Evolutionary conservation across 2,329 filamentous ascomycete genomes (phyloP).

Genomic region (Hymenoscyphus occultus): DNA sequence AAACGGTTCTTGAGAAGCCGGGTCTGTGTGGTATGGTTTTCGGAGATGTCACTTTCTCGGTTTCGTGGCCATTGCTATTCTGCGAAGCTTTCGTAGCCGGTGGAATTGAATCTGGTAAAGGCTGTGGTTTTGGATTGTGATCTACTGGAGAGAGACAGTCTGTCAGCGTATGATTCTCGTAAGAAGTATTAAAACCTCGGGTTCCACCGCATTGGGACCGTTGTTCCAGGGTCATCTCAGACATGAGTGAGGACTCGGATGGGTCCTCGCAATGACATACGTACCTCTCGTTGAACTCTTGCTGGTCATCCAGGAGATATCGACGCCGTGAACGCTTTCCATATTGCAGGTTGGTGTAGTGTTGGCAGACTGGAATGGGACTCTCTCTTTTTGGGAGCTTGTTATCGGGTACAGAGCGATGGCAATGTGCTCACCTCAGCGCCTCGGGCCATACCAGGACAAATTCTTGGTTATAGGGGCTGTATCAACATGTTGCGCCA

Average conservation of each 20-base stretch:
- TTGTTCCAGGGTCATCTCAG: constrained; percentile 11
- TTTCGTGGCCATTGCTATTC: constrained; percentile 23
- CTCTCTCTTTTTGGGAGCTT: background rate
- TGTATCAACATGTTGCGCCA: constrained; percentile 15
- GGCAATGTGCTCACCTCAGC: constrained; percentile 19
- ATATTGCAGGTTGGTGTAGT: constrained; percentile 23
- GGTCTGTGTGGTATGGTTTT: constrained; percentile 30
- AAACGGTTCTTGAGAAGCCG: constrained; percentile 26
- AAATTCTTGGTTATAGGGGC: constrained; percentile 7
- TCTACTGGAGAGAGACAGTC: constrained; percentile 12
- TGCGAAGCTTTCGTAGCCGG: constrained; percentile 17
- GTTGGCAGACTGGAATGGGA: background rate
- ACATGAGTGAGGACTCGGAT: background rate
- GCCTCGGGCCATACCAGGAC: constrained; percentile 16
- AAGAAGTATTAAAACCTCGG: constrained; percentile 1
- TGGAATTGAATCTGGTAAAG: constrained; percentile 13
- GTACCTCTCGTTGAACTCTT: constrained; percentile 32
- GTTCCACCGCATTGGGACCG: constrained; percentile 16
- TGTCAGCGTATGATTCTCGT: constrained; percentile 11
- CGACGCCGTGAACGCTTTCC: constrained; percentile 36
- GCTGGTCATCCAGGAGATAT: constrained; percentile 37
- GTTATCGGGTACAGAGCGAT: constrained; percentile 9
- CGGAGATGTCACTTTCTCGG: constrained; percentile 17
- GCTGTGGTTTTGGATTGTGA: constrained; percentile 18
- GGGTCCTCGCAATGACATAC: constrained; percentile 18